phyloP scores from a whole-genome alignment of 345 rosid species.

The Excoecaria agallocha region DNA sequence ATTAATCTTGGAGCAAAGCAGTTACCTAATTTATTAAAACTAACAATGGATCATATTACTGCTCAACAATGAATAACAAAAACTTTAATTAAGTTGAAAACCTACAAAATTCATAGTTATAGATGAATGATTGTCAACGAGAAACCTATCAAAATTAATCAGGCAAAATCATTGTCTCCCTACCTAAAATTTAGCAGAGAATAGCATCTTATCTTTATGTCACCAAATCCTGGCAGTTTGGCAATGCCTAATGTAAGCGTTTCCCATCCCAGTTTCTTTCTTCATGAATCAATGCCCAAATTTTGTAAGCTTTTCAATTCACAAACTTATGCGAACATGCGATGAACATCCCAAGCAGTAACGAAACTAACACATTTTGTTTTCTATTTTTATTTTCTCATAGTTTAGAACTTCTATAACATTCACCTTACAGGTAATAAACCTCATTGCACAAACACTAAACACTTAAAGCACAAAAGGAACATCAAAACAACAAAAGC shows the following conservation, averaged over 20 bases:
- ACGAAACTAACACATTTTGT: neutral
- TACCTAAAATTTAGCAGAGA: too few species aligned
- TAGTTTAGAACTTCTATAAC: neutral
- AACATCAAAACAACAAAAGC: neutral
- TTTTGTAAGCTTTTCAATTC: too few species aligned
- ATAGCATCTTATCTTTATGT: too few species aligned
- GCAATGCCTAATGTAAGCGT: too few species aligned
- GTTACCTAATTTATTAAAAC: neutral
- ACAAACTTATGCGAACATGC: neutral
- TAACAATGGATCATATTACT: neutral
- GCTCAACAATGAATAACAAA: too few species aligned
- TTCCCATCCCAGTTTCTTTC: too few species aligned
- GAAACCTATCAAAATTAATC: neutral
- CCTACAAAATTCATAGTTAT: neutral
- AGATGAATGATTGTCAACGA: neutral
- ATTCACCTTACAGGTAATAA: neutral
- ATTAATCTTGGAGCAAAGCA: neutral
- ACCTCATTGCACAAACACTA: neutral
- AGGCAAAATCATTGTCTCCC: too few species aligned
- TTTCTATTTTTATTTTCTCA: too few species aligned
- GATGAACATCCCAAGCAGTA: neutral
- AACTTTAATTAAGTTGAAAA: too few species aligned
- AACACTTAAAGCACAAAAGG: neutral
- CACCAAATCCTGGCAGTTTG: too few species aligned
- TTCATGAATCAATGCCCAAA: too few species aligned